Base-by-base conservation (phyloP, 352 stramenopile species). In the Globisporangium megalacanthum region DNA sequence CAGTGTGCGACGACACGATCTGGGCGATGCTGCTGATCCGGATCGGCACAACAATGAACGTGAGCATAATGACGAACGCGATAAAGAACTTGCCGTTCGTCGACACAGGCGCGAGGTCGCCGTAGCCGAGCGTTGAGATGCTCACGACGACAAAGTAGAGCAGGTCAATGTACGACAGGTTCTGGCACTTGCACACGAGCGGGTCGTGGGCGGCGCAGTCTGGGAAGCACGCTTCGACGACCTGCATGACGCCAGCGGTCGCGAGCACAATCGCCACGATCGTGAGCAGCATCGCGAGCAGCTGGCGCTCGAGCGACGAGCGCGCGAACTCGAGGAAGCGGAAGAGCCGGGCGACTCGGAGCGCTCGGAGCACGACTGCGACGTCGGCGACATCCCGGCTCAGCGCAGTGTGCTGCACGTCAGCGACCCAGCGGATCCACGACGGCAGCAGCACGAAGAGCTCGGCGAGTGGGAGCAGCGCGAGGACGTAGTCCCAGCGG, bases 81-180 rank as follows among this genome's bases (percentile, higher is more conserved):
- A 89, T 87, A 49, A 89, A 66, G 22, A 89, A 83, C 48, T 88
- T 88, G n/a, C 86, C 85, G 1, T 60, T 71, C 2, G 56, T 70
- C 6, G 84, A 91, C 55, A 82, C 68, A 0, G 82, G 83, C 15
- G 68, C 68, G 20, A 95, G 87, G 52, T 95, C 86, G 4, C 86
- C 86, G 55, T 94, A 95, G 3, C 86, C 85, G 10, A 95, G 70
- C 5, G 86, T 94, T 3, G 83, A 90, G 36, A 94, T 92, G 36
- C 81, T 92, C n/a, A 92, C 83, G 22, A 92, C 72, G 19, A 88
- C 79, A 56, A 90, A 90, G 62, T 92, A 92, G 25, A 92, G 69
- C 58, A 88, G 77, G 52, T 92, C 75, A 33, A 88, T 69, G 59
- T 86, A 89, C 15, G 72, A 73, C 19, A 87, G 66, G 52, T 86